Evolutionary conservation across 768 basidiomycete genomes (phyloP).

Genomic region (Holtermanniella nyarrowii): DNA sequence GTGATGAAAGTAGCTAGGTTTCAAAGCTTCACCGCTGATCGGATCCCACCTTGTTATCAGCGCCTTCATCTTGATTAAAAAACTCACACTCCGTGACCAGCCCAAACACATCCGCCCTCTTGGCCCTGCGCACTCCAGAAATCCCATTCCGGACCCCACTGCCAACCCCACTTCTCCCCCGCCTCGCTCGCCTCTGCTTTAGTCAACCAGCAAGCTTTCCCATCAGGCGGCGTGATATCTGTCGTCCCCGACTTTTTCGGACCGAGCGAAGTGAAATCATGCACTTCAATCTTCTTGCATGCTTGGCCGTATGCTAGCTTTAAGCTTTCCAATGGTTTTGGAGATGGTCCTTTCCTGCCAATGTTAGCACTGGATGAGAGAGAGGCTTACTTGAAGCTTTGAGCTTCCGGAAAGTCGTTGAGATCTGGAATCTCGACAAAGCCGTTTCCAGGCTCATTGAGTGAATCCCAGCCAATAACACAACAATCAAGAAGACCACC

Average conservation of each 20-base stretch:
- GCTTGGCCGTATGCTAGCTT: slow-evolving; percentile 74
- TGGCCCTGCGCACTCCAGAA: slow-evolving; percentile 45
- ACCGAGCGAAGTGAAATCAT: slow-evolving; percentile 68
- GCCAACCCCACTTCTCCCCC: slow-evolving; percentile 69
- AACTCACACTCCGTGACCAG: slow-evolving; percentile 34
- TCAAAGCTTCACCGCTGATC: slow-evolving; percentile 55
- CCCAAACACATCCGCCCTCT: slow-evolving; percentile 51
- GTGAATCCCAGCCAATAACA: slow-evolving; percentile 90
- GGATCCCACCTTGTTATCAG: slow-evolving; percentile 54
- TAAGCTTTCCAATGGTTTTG: slow-evolving; percentile 73
- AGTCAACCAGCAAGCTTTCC: slow-evolving; percentile 65
- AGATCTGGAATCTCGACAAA: slow-evolving; percentile 63
- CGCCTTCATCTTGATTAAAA: neutral
- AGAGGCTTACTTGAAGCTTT: slow-evolving; percentile 44
- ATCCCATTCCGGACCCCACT: slow-evolving; percentile 47
- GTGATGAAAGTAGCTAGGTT: slow-evolving; percentile 64
- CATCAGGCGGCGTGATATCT: slow-evolving; percentile 68
- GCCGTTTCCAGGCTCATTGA: slow-evolving; percentile 92
- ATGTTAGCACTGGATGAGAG: neutral
- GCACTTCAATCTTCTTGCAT: slow-evolving; percentile 68
- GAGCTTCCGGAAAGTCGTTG: slow-evolving; percentile 52
- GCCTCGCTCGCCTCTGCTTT: slow-evolving; percentile 41
- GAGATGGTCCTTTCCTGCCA: slow-evolving; percentile 74
- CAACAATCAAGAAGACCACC: slow-evolving; percentile 72
- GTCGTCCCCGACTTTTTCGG: slow-evolving; percentile 63